Conservation (phyloP, 1,139 yeast species). For the Yamadazyma mexicana region DNA sequence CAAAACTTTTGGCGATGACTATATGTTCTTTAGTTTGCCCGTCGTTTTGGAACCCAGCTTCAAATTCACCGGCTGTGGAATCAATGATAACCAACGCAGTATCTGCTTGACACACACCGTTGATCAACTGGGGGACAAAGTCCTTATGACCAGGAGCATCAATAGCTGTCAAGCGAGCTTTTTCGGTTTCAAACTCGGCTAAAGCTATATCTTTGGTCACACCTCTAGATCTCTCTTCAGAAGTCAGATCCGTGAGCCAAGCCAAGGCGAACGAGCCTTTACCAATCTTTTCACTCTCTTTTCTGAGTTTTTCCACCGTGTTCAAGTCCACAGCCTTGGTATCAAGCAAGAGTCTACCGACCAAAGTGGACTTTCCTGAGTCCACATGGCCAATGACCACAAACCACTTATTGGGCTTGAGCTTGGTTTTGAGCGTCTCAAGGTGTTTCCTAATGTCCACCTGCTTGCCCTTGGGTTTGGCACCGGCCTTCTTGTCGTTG, state of each 20-base stretch:
- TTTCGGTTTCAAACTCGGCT: constrained; percentile 71
- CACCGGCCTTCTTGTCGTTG: constrained; percentile 13
- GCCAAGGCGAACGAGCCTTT: constrained; percentile 94
- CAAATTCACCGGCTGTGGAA: constrained; percentile 81
- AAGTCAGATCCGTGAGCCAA: constrained; percentile 96
- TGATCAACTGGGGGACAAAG: constrained; percentile 56
- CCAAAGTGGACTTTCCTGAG: constrained; percentile 94
- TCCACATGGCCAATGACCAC: constrained; percentile 97
- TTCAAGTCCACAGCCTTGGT: constrained; percentile 77
- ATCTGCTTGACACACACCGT: constrained; percentile 59
- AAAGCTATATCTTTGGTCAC: constrained; percentile 94
- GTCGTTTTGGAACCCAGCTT: constrained; percentile 79
- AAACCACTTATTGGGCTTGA: constrained; percentile 70
- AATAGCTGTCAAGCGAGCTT: constrained; percentile 74
- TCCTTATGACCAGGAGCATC: constrained; percentile 82
- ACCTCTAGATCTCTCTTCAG: constrained; percentile 86
- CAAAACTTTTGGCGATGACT: constrained; percentile 76
- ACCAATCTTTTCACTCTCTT: constrained; percentile 80
- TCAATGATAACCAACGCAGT: constrained; percentile 76
- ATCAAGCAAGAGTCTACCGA: constrained; percentile 86
- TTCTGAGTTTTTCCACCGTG: constrained; percentile 71
- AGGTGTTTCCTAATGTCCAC: constrained; percentile 44
- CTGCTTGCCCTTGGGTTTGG: constrained; percentile 21
- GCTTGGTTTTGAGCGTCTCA: constrained; percentile 27
- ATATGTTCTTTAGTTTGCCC: constrained; percentile 98